Evolutionary conservation across 306 rosid species (phyloP), one percentile per base, ranked within the genome.

Genomic region (Sindora glabra): DNA sequence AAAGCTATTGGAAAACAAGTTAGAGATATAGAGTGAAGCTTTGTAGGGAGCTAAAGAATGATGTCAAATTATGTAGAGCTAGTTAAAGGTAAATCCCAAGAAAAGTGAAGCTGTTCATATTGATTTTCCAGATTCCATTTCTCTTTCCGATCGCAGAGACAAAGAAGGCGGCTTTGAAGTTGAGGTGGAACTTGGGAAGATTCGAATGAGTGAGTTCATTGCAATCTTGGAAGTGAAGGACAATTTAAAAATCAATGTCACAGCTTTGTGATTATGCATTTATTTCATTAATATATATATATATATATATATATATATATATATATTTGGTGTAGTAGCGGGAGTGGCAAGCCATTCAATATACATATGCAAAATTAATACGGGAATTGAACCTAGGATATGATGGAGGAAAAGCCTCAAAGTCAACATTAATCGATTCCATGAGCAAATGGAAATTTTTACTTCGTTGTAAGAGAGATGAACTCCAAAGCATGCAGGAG

Each of bases 81-180:
- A 2, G 3, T 5, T 0, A 23, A 24, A 2, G 63, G 81, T 67
- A 11, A 76, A 30, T 39, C 74, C 67, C 0, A 49, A 25, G 44
- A 76, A 61, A 46, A 32, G 42, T 14, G 74, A 71, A 25, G 6
- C 36, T 6, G 63, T 71, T 40, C 77, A 76, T 0, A 40, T 19
- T 29, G 71, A 60, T 8, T 18, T 10, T 12, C 48, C 63, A 1
- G 53, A 39, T 13, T 17, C 57, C 8, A 10, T 76, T 5, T 30
- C 48, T 21, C 42, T 76, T 25, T 5, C 33, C 6, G 77, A 76
- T 4, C 6, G 16, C 12, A 22, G 71, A 17, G 57, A 65, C 1
- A 24, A 22, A 0, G 14, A 54, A 3, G 51, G 32, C 47, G 77
- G 64, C 3, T 17, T 66, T 24, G 81, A 66, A 36, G 23, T 76